Evolutionary conservation across 179 eudicot genomes (phyloP), one percentile per base, ranked within the genome.

Genomic region (Silene vulgaris): DNA sequence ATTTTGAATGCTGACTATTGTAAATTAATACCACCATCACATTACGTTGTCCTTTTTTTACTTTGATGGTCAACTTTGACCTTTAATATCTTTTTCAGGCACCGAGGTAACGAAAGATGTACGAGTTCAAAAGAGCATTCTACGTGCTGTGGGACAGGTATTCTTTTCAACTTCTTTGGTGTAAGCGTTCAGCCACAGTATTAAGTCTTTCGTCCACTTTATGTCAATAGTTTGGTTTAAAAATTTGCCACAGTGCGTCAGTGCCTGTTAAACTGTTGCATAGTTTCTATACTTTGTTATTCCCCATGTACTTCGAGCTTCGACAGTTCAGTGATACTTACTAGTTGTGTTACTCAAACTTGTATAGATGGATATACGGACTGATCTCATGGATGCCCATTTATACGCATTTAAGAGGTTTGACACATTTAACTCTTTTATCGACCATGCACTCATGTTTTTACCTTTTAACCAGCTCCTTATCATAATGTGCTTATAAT

Each of bases 361-460:
- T 43, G 61, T 83, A 69, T 78, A 95, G 99, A 90, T 95, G 97
- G 96, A 92, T 79, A 85, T 95, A 77, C 90, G 90, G 66, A 70
- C 97, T 60, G 99, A 95, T 86, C 84, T 92, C 54, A 95, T 95
- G 97, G 99, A 95, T 80, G 93, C 99, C 83, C 99, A 95, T 82
- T 81, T 95, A 82, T 95, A 95, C 69, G 97, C 97, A 28, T 95
- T 95, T 84, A 95, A 90, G 83, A 95, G 99, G 97, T 93, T 80
- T 76, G 90, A 64, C 74, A 69, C 86, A 75, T 85, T 59, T 68
- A 69, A 68, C 48, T 78, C 72, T 78, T 78, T 62, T 23, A 40
- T 48, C 14, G 19, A 29, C 61, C 61, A 59, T 61, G 67, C 62
- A 26, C 12, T 82, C 52, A 13, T 9, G 71, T 28, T 13, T 67